These are phyloP conservation scores for Teratosphaeria destructans DNA, from an alignment of 2,329 filamentous ascomycete genomes.

Conservation along the genomic window DNA sequence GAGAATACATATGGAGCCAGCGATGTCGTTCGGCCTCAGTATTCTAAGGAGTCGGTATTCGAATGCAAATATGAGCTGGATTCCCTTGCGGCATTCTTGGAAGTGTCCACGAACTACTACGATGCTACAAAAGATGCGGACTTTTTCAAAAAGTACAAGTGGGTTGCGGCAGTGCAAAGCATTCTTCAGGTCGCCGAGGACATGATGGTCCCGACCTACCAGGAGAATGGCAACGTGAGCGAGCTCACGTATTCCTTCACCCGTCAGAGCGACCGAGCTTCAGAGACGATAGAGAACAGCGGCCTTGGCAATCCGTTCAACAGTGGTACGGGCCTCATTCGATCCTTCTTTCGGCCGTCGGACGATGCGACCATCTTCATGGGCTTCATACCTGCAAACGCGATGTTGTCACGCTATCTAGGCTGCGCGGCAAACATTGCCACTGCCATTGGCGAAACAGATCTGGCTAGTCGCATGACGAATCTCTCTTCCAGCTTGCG, in stretches of 20 bases:
- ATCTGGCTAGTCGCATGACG: slow-evolving; percentile 46
- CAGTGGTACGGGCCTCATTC: slow-evolving; percentile 38
- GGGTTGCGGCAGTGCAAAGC: slow-evolving; percentile 36
- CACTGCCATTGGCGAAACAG: slow-evolving; percentile 36
- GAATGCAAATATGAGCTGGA: slow-evolving; percentile 37
- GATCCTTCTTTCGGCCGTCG: slow-evolving; percentile 40
- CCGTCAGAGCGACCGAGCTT: slow-evolving; percentile 33
- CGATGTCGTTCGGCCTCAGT: slow-evolving; percentile 32
- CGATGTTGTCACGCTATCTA: slow-evolving; percentile 64
- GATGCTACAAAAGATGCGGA: slow-evolving; percentile 35
- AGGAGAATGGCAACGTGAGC: slow-evolving; percentile 33
- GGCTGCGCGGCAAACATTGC: slow-evolving; percentile 44
- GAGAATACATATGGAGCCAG: slow-evolving; percentile 28
- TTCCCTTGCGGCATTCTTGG: slow-evolving; percentile 41
- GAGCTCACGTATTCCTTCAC: slow-evolving; percentile 37
- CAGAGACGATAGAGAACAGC: slow-evolving; percentile 44
- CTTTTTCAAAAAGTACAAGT: slow-evolving; percentile 40
- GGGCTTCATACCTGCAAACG: slow-evolving; percentile 43
- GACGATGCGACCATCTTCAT: slow-evolving; percentile 43
- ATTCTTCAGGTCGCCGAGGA: slow-evolving; percentile 36
- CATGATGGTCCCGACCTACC: slow-evolving; percentile 40
- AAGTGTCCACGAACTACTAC: slow-evolving; percentile 41
- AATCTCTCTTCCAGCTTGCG: slow-evolving; percentile 40
- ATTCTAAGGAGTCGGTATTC: slow-evolving; percentile 1
- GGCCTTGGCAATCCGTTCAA: slow-evolving; percentile 41